Base-by-base conservation (phyloP, 495 filamentous ascomycete genomes). In the Tuber borchii region DNA sequence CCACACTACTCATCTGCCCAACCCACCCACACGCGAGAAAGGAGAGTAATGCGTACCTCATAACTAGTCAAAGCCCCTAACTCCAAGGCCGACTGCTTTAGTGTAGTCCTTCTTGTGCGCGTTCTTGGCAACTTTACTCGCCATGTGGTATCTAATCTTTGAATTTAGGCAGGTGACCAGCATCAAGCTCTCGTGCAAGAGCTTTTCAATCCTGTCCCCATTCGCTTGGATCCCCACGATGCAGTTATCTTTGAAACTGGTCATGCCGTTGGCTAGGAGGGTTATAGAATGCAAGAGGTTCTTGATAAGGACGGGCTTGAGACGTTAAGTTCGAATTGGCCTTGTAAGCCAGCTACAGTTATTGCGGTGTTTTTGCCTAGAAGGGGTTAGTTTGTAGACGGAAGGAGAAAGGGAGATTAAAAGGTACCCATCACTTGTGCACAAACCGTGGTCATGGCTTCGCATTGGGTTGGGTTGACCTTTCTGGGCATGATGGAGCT, bases 401-500 rank as follows among this genome's bases (percentile, higher is more conserved):
- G 74, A 73, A 79, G 65, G 40, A 42, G 1, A 37, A n/a, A 22
- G 74, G 78, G 39, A 16, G 31, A 39, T 10, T 10, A 39, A 46
- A n/a, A 17, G 73, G 31, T 61, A 83, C 95, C 95, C 88, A 98
- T 96, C 48, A 99, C 96, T 85, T 99, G 95, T 4, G 93, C 89
- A 87, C 94, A 97, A 74, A 99, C 85, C 95, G 98, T 99, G 77
- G 95, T 99, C 84, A 99, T 86, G 51, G 94, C 92, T 88, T 99
- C 95, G 86, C 93, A 97, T 86, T 99, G 95, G 40, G 95, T 99
- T 46, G 95, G 95, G 88, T 99, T 99, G 81, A 99, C 95, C 88
- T 99, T 99, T 80, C 95, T 96, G 43, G 95, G 95, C 95, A 99
- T 99, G 87, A 99, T 98, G 74, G 92, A 95, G 81, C 90, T 92